Evolutionary conservation across 192 early-diverging fungal genomes (phyloP).

Genomic region (Backusella sp.): DNA sequence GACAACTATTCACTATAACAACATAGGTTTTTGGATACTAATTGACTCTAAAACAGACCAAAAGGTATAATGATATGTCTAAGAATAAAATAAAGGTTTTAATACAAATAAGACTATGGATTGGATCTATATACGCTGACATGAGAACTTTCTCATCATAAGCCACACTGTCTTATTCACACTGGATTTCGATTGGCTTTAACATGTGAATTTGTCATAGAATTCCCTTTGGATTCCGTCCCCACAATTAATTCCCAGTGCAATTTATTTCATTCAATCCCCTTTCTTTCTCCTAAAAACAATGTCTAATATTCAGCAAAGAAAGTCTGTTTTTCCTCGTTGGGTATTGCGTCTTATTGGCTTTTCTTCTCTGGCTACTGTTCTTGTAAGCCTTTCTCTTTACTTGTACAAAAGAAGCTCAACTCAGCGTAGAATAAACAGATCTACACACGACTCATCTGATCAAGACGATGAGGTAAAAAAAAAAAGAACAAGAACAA

Average conservation of each 20-base stretch:
- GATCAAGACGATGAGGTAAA: background rate
- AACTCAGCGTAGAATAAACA: background rate
- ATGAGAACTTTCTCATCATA: slow-evolving; percentile 9
- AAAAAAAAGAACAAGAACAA: background rate
- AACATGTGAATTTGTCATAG: slow-evolving; percentile 5
- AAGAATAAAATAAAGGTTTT: background rate
- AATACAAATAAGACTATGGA: background rate
- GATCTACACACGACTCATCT: background rate
- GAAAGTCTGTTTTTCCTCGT: background rate
- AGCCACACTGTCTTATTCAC: background rate
- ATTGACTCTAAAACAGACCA: no score
- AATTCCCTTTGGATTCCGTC: background rate
- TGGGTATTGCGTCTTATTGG: slow-evolving; percentile 33
- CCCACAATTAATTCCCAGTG: background rate
- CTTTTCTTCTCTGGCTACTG: slow-evolving; percentile 26
- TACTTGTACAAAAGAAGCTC: slow-evolving; percentile 15
- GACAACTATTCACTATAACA: no score
- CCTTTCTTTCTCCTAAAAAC: background rate
- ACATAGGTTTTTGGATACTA: no score
- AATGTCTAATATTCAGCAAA: background rate
- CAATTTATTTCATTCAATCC: background rate
- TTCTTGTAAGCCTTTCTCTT: slow-evolving; percentile 15
- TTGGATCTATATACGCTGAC: background rate
- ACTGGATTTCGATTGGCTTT: background rate
- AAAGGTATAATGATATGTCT: no score